phyloP scores from a whole-genome alignment of 768 basidiomycete species.

The Collybiopsis luxurians region DNA sequence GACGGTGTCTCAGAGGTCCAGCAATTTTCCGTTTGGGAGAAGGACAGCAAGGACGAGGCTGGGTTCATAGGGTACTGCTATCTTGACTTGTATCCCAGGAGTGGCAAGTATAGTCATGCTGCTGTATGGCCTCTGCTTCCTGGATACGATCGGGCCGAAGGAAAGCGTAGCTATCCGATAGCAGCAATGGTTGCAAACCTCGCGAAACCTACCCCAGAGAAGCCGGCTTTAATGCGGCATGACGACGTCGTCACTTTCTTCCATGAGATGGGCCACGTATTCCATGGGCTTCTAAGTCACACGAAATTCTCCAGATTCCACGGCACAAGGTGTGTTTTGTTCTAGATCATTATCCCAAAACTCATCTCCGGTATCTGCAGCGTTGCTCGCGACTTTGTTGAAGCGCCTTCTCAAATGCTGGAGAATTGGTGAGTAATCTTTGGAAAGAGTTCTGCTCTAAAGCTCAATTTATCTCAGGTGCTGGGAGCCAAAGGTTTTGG shows the following conservation, averaged over 20 bases:
- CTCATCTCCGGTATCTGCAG: constrained; percentile 20
- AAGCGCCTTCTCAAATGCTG: constrained; percentile 90
- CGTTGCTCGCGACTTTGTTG: constrained; percentile 80
- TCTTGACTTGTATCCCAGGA: constrained; percentile 83
- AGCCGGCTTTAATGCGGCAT: constrained; percentile 84
- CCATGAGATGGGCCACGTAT: constrained; percentile 85
- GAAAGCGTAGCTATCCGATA: constrained; percentile 68
- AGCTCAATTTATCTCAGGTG: constrained; percentile 41
- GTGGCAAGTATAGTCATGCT: constrained; percentile 86
- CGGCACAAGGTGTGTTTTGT: constrained; percentile 54
- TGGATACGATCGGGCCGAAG: constrained; percentile 57
- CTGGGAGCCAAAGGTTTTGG: constrained; percentile 78
- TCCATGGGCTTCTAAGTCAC: constrained; percentile 65
- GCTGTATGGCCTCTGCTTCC: constrained; percentile 79
- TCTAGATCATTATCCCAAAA: background rate
- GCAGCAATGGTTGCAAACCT: constrained; percentile 90
- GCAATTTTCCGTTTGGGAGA: constrained; percentile 83
- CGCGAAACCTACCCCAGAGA: constrained; percentile 77
- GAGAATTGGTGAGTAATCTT: constrained; percentile 69
- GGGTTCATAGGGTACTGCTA: constrained; percentile 85
- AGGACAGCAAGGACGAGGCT: constrained; percentile 63
- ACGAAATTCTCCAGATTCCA: constrained; percentile 80
- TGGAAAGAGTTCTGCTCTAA: background rate
- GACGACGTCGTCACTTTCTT: constrained; percentile 89
- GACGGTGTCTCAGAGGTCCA: constrained; percentile 60